Evolutionary conservation across 2,329 filamentous ascomycete genomes (phyloP), one percentile per base, ranked within the genome.

Genomic region (Colletotrichum agaves): DNA sequence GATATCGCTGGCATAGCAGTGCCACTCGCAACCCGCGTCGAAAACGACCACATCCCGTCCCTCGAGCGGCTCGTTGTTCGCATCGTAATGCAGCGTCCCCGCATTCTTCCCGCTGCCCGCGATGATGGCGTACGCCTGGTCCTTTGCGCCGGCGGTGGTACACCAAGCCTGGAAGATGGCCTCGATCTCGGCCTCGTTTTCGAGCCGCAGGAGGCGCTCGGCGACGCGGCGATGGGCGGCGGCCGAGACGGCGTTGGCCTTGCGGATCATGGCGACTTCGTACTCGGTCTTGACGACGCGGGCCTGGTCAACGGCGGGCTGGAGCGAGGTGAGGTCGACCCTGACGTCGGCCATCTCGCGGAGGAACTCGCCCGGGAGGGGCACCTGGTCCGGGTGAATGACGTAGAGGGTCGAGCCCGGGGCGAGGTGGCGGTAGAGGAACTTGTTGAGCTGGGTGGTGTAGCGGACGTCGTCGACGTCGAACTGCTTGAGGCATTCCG

Each of bases 101-200:
- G 92, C 94, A 75, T 96, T 96, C n/a, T 84, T 76, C 1, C 95
- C 95, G 1, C 91, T 89, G 2, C 92, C 95, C 50, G 93, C 93
- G 72, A 99, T 98, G n/a, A 94, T 87, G 52, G 90, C 88, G 76
- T 99, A 99, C 0, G 95, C 90, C 81, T 97, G 93, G 57, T 88
- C 83, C 70, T 91, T 91, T 3, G 93, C 91, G 69, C 91, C 92
- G 59, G 86, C 83, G 7, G 90, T 85, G 56, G 92, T 89, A 76
- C 93, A 97, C 21, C 87, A 87, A 37, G 88, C 85, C 23, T 90
- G 82, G 75, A 97, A 97, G 11, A 90, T 82, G 47, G 92, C 93
- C 75, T 97, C 92, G 27, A 97, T 86, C 72, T 98, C 89, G 39
- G 92, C 88, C 81, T 99, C 95, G 72, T 92, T 97, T 17, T 79